Base-by-base conservation (phyloP, 2,329 filamentous ascomycete species). In the Colletotrichum siamense region DNA sequence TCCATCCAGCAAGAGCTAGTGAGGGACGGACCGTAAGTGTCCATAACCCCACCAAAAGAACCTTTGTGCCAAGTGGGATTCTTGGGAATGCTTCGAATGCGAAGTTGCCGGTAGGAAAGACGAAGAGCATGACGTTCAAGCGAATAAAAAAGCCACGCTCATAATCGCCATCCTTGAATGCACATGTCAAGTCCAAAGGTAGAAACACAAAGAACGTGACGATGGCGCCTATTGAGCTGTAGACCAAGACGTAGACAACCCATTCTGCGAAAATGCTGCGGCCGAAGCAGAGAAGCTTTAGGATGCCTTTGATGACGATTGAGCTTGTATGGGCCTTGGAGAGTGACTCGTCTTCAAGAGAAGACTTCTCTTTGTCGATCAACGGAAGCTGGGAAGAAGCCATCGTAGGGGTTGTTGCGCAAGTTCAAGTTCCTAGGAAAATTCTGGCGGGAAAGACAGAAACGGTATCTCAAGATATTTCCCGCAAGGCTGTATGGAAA, bases 121-220 rank as follows among this genome's bases (percentile, higher is more conserved):
- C 0, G 18, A 49, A 49, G 39, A 49, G 0, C 0, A 49, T 2
- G 3, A 49, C 3, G 39, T n/a, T 0, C 0, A 44, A 44, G 16
- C 39, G 39, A 1, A 44, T 2, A 0, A 44, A 12, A 44, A 0
- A 1, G 16, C 36, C 36, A 2, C 2, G 39, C 5, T 44, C 16
- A 5, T 6, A 44, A 6, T 10, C 13, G 6, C 13, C 13, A 15
- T 34, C 6, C 32, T 7, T 34, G 36, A 39, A 2, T 39, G 16
- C 36, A 10, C 5, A 3, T 6, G 4, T 2, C 8, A 44, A 44
- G 36, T 44, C 16, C 0, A 44, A 0, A 3, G 36, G 36, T 6
- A 44, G 1, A 6, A 44, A 3, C 16, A 44, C 1, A 44, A 44
- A 44, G 39, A 44, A 44, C 8, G 39, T 44, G 39, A 6, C 18